These are phyloP conservation scores for Cutaneotrichosporon mucoides DNA, from an alignment of 1,284 basidiomycete species.

Conservation along the genomic window DNA sequence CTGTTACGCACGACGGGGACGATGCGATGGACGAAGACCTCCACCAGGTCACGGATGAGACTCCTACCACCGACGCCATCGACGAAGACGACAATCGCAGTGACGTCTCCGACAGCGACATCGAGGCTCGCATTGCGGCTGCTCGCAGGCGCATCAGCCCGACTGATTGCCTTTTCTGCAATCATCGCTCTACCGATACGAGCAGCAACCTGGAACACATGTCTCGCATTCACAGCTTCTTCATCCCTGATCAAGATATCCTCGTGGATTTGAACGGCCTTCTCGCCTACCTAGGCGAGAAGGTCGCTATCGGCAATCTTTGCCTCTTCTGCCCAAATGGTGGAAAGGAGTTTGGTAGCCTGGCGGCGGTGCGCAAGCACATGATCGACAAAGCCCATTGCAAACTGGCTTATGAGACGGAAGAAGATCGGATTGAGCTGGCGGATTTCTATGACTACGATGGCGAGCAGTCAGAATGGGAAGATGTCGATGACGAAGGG, in stretches of 20 bases:
- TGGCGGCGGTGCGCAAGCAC: conserved; percentile 84
- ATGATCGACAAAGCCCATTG: conserved; percentile 95
- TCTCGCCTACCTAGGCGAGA: conserved; percentile 83
- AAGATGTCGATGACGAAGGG: conserved; percentile 45
- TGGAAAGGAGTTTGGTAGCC: conserved; percentile 68
- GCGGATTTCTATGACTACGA: conserved; percentile 95
- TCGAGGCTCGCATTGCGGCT: conserved; percentile 63
- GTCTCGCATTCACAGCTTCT: conserved; percentile 84
- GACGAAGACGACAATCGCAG: conserved; percentile 53
- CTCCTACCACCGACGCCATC: conserved; percentile 27
- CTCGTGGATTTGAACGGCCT: conserved; percentile 80
- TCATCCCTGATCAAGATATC: conserved; percentile 90
- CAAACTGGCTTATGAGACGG: conserved; percentile 86
- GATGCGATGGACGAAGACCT: too few relatives aligned
- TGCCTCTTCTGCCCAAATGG: conserved; percentile 83
- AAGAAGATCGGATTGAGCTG: conserved; percentile 75
- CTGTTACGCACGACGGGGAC: too few relatives aligned
- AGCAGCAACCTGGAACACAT: conserved; percentile 79
- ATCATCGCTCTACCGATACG: conserved; percentile 55
- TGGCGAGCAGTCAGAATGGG: conserved; percentile 51
- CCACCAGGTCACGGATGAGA: too few relatives aligned
- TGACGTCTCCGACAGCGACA: conserved; percentile 29
- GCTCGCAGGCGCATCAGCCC: conserved; percentile 60
- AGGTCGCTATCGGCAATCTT: conserved; percentile 88
- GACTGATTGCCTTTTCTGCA: conserved; percentile 83